Evolutionary conservation across 169 alveolate genomes (phyloP).

Genomic region (Perkinsus olseni): DNA sequence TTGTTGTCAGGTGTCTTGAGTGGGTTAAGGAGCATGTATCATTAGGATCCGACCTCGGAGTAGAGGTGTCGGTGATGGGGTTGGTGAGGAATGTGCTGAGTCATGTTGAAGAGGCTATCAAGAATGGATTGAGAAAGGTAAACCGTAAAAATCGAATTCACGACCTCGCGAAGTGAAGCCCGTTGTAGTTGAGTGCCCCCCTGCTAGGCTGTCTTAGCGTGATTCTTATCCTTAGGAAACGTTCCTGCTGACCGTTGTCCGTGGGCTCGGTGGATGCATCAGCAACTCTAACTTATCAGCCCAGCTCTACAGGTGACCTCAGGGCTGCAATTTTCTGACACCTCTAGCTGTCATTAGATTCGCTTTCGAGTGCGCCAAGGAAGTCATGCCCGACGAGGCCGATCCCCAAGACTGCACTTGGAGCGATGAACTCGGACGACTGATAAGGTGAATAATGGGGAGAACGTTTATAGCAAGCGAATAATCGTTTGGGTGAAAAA

Average conservation of each 20-base stretch:
- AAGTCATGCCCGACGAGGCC: not conserved
- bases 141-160: not conserved
- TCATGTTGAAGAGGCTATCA: not conserved
- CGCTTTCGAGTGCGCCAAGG: not conserved
- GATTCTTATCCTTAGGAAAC: not conserved
- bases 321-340: not conserved
- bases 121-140: not conserved
- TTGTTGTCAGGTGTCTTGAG: not conserved
- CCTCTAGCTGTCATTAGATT: not conserved
- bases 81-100: not conserved
- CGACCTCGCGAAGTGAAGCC: not conserved
- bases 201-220: not conserved
- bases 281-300: not conserved
- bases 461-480: no score
- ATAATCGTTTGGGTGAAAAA: not conserved
- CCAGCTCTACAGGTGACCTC: not conserved
- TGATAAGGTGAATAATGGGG: not conserved
- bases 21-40: not conserved
- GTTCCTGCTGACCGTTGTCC: not conserved
- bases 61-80: not conserved
- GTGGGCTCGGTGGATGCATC: not conserved
- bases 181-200: not conserved
- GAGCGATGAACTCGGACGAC: not conserved
- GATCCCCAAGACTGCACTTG: not conserved
- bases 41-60: not conserved